These are phyloP conservation scores for Fusarium coicis DNA, from an alignment of 2,329 filamentous ascomycete genomes.

Conservation along the genomic window DNA sequence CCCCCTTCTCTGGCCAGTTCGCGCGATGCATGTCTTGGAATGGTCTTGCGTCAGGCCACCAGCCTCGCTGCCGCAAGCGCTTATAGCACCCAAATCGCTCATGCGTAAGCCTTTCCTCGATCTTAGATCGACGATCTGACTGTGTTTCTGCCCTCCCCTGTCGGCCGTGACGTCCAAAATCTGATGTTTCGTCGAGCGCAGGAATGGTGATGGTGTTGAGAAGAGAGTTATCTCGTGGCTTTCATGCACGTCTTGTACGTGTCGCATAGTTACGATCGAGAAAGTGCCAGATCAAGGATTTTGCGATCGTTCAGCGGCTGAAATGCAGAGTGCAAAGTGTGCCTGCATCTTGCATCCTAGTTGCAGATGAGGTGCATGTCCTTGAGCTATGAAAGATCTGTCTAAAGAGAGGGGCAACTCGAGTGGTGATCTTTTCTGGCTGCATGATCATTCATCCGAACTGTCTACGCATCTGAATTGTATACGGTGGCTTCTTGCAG, in stretches of 20 bases:
- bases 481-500: neutral
- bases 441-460: neutral
- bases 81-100: slow-evolving; percentile 5
- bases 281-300: neutral
- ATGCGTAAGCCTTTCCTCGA: slow-evolving; percentile 7
- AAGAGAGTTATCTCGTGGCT: neutral
- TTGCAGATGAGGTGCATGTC: slow-evolving; percentile 4
- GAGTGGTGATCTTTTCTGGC: neutral
- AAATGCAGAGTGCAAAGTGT: slow-evolving; percentile 1
- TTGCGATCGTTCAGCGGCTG: neutral
- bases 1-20: slow-evolving; percentile 23
- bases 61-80: slow-evolving; percentile 9
- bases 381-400: neutral
- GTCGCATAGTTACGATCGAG: slow-evolving; percentile 15
- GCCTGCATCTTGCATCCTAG: slow-evolving; percentile 19
- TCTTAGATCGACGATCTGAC: slow-evolving; percentile 21
- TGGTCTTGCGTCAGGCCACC: slow-evolving; percentile 12
- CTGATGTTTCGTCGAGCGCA: slow-evolving; percentile 2
- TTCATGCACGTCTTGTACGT: slow-evolving; percentile 1
- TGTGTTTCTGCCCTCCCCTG: slow-evolving; percentile 2
- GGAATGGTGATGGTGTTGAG: slow-evolving; percentile 29
- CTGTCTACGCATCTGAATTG: neutral
- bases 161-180: slow-evolving; percentile 19
- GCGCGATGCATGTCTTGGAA: slow-evolving; percentile 23
- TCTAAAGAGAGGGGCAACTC: neutral